Evolutionary conservation across 1,139 yeast species (phyloP).

Genomic region (Yamadazyma pseudoaaseri): DNA sequence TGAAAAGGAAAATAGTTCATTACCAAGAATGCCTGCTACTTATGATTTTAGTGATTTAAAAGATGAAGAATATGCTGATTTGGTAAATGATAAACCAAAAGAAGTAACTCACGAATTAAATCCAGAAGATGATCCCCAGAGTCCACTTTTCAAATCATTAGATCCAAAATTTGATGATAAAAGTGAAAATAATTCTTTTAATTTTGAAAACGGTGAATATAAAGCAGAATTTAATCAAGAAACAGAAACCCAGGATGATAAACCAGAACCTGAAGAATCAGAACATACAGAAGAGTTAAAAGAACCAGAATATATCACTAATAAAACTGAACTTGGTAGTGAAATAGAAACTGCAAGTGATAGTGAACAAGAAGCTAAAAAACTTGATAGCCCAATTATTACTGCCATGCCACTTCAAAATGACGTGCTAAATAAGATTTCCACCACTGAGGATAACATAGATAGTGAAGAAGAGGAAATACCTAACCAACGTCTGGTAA

Average conservation of each 20-base stretch:
- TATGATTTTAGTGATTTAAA: conserved; percentile 55
- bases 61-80: conserved; percentile 18
- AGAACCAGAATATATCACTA: neutral
- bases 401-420: conserved; percentile 14
- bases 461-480: conserved; percentile 5
- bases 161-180: neutral
- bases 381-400: neutral
- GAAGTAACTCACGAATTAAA: neutral
- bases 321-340: neutral
- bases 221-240: neutral
- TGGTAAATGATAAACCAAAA: conserved; percentile 1
- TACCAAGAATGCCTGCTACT: conserved; percentile 66
- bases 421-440: conserved; percentile 30
- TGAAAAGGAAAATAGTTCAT: conserved; percentile 7
- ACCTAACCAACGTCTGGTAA: neutral
- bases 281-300: neutral
- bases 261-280: neutral
- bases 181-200: neutral
- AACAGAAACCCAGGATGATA: neutral
- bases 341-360: neutral
- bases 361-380: neutral
- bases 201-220: neutral
- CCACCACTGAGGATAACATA: conserved; percentile 25
- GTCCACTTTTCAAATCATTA: neutral
- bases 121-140: neutral